Base-by-base conservation (phyloP, 2,329 filamentous ascomycete genomes). In the Penicillium sp. region DNA sequence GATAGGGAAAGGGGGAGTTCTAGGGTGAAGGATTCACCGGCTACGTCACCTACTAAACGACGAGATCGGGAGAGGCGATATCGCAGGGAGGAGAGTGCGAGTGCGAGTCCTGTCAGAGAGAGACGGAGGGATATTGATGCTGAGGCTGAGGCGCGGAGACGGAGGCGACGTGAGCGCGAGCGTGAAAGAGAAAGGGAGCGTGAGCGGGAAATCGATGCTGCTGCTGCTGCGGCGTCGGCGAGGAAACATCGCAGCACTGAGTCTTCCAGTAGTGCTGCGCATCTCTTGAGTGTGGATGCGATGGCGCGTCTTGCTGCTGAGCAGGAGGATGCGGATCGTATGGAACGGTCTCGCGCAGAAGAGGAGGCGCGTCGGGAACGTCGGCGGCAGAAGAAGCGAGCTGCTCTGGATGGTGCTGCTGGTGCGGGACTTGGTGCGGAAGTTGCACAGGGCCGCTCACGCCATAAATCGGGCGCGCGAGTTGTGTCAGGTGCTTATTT, bases 401-500 rank as follows among this genome's bases (percentile, higher is more conserved):
- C 68, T 11, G 63, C 64, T 18, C 35, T 72, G 20, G 60, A 49
- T 18, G 61, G 42, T 24, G 62, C 63, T 45, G 64, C 34, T 6
- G 53, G 34, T 63, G 48, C 56, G 45, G 58, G 55, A 42, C 50
- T 66, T 43, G 61, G 52, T 45, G 50, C 58, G 40, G 34, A 62
- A 47, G 5, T 70, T 55, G 31, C 56, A 24, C 64, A 66, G n/a
- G 62, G 73, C 32, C 65, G 68, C 43, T 70, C 75, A 11, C 70
- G 74, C 39, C 77, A 75, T 48, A 72, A 72, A 40, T 81, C 80
- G 61, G 84, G 85, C 67, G 80, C 80, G 55, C 78, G 88, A 58
- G 79, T 89, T n/a, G 86, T 88, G 20, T 90, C 88, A 60, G 88
- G 87, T 20, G 85, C 86, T 0, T 74, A 88, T 18, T 76, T 89